Percentiles rank a stretch among this genome's conserved stretches.
These are phyloP conservation scores for Kondoa malvinella DNA, from an alignment of 768 basidiomycete genomes.

Conservation along the genomic window DNA sequence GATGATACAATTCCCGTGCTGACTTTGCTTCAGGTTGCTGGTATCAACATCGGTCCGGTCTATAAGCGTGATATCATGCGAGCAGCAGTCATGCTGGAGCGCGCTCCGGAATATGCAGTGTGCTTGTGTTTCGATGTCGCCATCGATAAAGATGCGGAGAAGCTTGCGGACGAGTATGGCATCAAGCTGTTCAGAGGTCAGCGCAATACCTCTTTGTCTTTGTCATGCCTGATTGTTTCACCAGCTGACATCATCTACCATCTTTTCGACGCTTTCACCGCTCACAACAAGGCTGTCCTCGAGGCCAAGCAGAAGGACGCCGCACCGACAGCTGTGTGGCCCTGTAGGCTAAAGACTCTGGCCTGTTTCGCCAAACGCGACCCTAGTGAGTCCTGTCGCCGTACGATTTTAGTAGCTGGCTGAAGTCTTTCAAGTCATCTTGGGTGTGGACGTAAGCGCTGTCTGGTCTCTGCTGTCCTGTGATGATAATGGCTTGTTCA, in stretches of 20 bases:
- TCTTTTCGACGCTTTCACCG: constrained; percentile 86
- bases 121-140: constrained; percentile 92
- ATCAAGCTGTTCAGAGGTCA: constrained; percentile 83
- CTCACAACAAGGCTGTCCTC: constrained; percentile 74
- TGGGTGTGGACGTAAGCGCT: constrained; percentile 16
- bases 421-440: constrained; percentile 6
- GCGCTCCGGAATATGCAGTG: constrained; percentile 82
- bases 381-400: constrained; percentile 36
- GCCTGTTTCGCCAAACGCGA: constrained; percentile 93
- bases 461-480: background rate
- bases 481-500: constrained; percentile 29
- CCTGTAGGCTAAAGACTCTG: constrained; percentile 77
- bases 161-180: constrained; percentile 81
- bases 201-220: constrained; percentile 7
- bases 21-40: constrained; percentile 44
- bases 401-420: background rate
- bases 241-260: constrained; percentile 97
- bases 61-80: constrained; percentile 91
- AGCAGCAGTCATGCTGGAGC: constrained; percentile 81
- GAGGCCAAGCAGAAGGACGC: constrained; percentile 86
- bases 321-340: constrained; percentile 90
- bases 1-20: background rate
- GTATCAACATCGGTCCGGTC: constrained; percentile 93
- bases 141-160: constrained; percentile 83
- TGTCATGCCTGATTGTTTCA: constrained; percentile 1